These are phyloP conservation scores for Camelina sativa DNA, from an alignment of 345 rosid species.

Conservation along the genomic window DNA sequence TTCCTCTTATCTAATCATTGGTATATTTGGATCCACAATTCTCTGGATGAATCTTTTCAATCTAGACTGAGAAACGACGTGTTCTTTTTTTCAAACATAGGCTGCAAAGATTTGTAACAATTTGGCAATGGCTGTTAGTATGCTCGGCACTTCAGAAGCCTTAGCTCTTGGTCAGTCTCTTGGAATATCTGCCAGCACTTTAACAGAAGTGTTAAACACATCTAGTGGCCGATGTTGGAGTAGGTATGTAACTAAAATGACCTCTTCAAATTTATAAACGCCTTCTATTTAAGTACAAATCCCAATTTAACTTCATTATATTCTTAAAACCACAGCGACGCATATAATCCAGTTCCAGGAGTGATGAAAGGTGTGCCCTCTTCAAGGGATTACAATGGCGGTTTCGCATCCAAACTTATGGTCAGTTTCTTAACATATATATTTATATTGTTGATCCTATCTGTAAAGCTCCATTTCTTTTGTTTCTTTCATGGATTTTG, in stretches of 20 bases:
- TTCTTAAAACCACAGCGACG: slow-evolving; percentile 59
- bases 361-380: slow-evolving; percentile 95
- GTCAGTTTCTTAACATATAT: slow-evolving; percentile 45
- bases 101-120: slow-evolving; percentile 97
- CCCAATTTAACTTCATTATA: background rate
- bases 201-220: slow-evolving; percentile 80
- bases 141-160: slow-evolving; percentile 95
- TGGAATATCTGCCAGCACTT: slow-evolving; percentile 67
- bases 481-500: slow-evolving; percentile 3
- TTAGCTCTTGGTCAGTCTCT: slow-evolving; percentile 88
- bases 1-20: background rate
- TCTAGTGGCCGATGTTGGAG: slow-evolving; percentile 96
- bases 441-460: slow-evolving; percentile 6
- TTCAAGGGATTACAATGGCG: slow-evolving; percentile 76
- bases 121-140: slow-evolving; percentile 90
- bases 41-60: background rate
- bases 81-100: slow-evolving; percentile 44
- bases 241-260: slow-evolving; percentile 53
- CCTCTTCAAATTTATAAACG: background rate
- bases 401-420: slow-evolving; percentile 87
- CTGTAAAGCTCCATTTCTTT: background rate
- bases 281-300: background rate
- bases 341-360: slow-evolving; percentile 96
- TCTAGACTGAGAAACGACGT: slow-evolving; percentile 30
- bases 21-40: background rate